phyloP scores from a whole-genome alignment of 1,284 basidiomycete species.

The Puccinia hordei region DNA sequence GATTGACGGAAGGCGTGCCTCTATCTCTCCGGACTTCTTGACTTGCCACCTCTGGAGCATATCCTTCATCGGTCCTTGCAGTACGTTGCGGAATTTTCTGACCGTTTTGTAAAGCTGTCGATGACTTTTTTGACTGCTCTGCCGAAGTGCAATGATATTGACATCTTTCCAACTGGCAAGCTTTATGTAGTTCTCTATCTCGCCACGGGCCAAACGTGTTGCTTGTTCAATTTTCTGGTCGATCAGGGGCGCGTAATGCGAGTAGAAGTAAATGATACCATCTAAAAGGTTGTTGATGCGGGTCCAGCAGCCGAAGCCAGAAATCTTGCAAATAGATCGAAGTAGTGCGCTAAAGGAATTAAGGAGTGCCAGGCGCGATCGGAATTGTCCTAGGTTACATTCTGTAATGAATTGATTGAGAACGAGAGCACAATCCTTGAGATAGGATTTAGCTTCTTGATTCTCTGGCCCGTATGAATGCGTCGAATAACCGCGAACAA shows the following conservation, averaged over 20 bases:
- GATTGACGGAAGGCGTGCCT: conserved; percentile 14
- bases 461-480: conserved; percentile 44
- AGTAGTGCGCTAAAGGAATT: conserved; percentile 69
- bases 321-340: conserved; percentile 28
- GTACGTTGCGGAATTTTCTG: conserved; percentile 84
- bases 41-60: conserved; percentile 56
- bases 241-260: conserved; percentile 67
- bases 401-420: conserved; percentile 77
- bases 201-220: conserved; percentile 69
- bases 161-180: conserved; percentile 98
- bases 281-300: conserved; percentile 69
- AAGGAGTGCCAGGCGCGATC: conserved; percentile 71
- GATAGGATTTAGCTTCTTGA: conserved; percentile 65
- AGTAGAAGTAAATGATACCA: conserved; percentile 71
- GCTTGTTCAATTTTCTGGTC: conserved; percentile 68
- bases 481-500: conserved; percentile 67
- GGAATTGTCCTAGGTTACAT: conserved; percentile 82
- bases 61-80: conserved; percentile 71
- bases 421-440: conserved; percentile 73
- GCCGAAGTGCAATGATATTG: conserved; percentile 89
- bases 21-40: conserved; percentile 52
- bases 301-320: conserved; percentile 46
- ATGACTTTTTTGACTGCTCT: conserved; percentile 88
- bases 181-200: conserved; percentile 82
- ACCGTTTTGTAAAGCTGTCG: conserved; percentile 87